These are phyloP conservation scores for Draba incana DNA, from an alignment of 345 rosid species.

Conservation along the genomic window DNA sequence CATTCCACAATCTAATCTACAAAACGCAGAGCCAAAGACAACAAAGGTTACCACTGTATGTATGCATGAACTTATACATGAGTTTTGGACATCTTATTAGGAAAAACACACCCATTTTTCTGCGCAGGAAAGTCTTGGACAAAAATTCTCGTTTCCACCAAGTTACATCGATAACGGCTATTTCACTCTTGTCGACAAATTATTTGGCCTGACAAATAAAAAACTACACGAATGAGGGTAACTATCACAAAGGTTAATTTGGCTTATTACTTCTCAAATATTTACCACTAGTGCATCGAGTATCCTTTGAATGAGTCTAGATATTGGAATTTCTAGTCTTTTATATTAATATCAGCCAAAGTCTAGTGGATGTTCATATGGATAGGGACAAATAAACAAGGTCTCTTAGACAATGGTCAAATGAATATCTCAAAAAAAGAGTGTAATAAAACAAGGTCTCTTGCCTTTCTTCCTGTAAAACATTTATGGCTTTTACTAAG, in stretches of 20 bases:
- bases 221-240: slow-evolving; percentile 31
- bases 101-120: slow-evolving; percentile 63
- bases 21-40: slow-evolving; percentile 20
- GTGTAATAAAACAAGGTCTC: no score
- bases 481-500: no score
- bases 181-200: slow-evolving; percentile 70
- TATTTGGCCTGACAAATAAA: slow-evolving; percentile 68
- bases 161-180: slow-evolving; percentile 60
- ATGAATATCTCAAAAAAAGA: no score
- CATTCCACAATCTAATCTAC: slow-evolving; percentile 92
- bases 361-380: slow-evolving; percentile 94
- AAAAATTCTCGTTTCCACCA: slow-evolving; percentile 73
- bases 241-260: background rate
- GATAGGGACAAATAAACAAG: slow-evolving; percentile 69
- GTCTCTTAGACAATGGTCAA: background rate
- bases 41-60: background rate
- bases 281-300: slow-evolving; percentile 64
- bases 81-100: background rate
- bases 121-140: slow-evolving; percentile 89
- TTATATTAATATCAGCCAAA: slow-evolving; percentile 82
- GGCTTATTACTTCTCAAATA: slow-evolving; percentile 20
- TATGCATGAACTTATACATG: background rate
- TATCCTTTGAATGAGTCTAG: slow-evolving; percentile 98
- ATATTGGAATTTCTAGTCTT: slow-evolving; percentile 86
- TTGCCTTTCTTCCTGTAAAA: no score